Percentiles rank a stretch among this genome's conserved stretches.
Evolutionary conservation across 176 grass and related monocot species (phyloP).

Genomic region (Rhynchospora tenuis): DNA sequence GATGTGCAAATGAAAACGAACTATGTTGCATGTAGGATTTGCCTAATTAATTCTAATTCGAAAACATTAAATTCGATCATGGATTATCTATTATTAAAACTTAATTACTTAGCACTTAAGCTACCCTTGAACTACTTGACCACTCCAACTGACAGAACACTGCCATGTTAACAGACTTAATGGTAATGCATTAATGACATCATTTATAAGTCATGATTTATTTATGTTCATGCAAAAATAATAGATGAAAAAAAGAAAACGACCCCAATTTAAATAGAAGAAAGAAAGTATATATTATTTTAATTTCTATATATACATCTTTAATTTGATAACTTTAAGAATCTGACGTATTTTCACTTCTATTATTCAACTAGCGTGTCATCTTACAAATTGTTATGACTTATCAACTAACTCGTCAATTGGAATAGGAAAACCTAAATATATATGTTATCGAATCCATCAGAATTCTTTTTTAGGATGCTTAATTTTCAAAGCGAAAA

Average conservation of each 20-base stretch:
- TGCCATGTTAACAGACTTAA: background rate
- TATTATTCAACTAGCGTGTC: background rate
- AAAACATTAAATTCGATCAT: background rate
- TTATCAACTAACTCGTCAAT: too few relatives aligned
- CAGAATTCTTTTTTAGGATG: background rate
- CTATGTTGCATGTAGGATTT: background rate
- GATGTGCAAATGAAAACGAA: too few relatives aligned
- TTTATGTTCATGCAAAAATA: background rate
- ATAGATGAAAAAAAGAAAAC: background rate
- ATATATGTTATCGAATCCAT: background rate
- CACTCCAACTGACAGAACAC: constrained; percentile 5
- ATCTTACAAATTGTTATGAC: background rate
- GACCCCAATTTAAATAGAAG: background rate
- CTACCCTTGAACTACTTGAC: constrained; percentile 17
- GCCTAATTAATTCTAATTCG: background rate
- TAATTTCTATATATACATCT: background rate
- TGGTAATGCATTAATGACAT: background rate
- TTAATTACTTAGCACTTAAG: constrained; percentile 4
- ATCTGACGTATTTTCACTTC: background rate
- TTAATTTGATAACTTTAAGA: too few relatives aligned
- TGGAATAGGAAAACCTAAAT: too few relatives aligned
- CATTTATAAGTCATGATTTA: background rate
- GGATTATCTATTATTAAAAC: background rate
- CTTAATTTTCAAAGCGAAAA: background rate
- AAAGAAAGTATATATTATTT: background rate